Conservation (phyloP, 2,329 filamentous ascomycete species). For the Sphaerulina vaccinii region DNA sequence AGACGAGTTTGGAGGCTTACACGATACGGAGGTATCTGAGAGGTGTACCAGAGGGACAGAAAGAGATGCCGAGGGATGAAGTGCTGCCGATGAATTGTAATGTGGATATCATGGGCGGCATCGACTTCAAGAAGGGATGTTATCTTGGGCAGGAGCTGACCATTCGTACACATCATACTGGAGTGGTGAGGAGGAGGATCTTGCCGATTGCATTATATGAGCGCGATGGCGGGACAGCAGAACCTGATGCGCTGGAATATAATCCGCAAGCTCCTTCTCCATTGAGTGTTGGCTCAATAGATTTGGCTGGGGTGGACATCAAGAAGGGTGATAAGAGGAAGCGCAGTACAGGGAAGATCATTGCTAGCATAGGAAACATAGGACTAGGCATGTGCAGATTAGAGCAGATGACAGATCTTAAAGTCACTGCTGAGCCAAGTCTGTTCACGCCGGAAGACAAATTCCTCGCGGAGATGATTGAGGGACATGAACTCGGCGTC, state of each 20-base stretch:
- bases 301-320: slow-evolving; percentile 48
- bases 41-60: slow-evolving; percentile 81
- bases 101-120: slow-evolving; percentile 77
- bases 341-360: slow-evolving; percentile 76
- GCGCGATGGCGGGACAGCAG: slow-evolving; percentile 42
- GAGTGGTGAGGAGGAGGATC: slow-evolving; percentile 87
- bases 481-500: slow-evolving; percentile 37
- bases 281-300: not conserved
- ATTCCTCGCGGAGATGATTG: slow-evolving; percentile 41
- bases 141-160: slow-evolving; percentile 97
- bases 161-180: slow-evolving; percentile 90
- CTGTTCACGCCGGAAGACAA: slow-evolving; percentile 58
- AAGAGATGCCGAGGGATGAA: slow-evolving; percentile 68
- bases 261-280: slow-evolving; percentile 31
- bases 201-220: slow-evolving; percentile 75
- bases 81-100: slow-evolving; percentile 87
- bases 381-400: slow-evolving; percentile 83
- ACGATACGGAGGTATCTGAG: slow-evolving; percentile 72
- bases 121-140: slow-evolving; percentile 94
- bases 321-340: slow-evolving; percentile 52
- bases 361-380: slow-evolving; percentile 77
- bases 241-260: slow-evolving; percentile 48
- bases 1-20: slow-evolving; percentile 55
- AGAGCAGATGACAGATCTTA: slow-evolving; percentile 84
- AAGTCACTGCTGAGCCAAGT: slow-evolving; percentile 65